Evolutionary conservation across 306 rosid species (phyloP).

Genomic region (Lathyrus aphaca): DNA sequence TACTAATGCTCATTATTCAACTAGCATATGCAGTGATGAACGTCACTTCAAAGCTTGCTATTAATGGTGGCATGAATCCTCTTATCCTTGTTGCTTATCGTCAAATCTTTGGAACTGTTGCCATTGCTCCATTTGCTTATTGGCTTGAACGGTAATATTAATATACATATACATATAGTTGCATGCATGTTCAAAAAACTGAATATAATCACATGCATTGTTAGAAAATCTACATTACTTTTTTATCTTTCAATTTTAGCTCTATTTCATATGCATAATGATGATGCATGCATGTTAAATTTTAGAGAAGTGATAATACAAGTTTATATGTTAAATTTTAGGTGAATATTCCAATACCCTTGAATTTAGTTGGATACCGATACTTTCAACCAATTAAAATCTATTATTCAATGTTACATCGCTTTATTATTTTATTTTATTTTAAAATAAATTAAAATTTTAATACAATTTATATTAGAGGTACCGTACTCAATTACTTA

Average conservation of each 20-base stretch:
- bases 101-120: conserved; percentile 66
- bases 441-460: too few species aligned
- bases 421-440: too few species aligned
- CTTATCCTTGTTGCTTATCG: conserved; percentile 80
- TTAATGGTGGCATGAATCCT: conserved; percentile 76
- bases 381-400: too few species aligned
- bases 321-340: neutral
- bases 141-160: conserved; percentile 62
- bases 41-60: conserved; percentile 82
- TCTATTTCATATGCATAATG: conserved; percentile 20
- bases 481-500: too few species aligned
- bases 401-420: too few species aligned
- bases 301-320: neutral
- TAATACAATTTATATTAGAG: too few species aligned
- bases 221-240: too few species aligned
- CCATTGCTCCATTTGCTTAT: conserved; percentile 78
- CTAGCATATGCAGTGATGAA: conserved; percentile 66
- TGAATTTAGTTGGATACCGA: too few species aligned
- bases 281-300: conserved; percentile 33
- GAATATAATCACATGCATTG: neutral
- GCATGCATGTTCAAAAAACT: neutral
- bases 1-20: conserved; percentile 66
- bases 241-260: neutral
- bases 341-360: too few species aligned
- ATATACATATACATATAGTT: neutral